Conservation (phyloP, 1,139 yeast genomes). For the Hyphopichia khmerensis region DNA sequence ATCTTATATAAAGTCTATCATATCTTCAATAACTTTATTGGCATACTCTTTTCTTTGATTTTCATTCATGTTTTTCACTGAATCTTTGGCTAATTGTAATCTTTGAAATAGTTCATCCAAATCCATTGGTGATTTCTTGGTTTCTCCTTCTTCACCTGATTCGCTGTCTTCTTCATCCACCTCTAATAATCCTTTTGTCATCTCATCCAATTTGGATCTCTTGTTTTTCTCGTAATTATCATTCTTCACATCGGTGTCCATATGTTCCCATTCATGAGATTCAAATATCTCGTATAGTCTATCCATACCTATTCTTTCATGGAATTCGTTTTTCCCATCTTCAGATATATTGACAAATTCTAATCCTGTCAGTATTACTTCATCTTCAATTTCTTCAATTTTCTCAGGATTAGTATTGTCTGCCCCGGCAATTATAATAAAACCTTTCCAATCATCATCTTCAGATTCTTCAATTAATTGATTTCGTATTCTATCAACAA, state of each 20-base stretch:
- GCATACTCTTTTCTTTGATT: conserved; percentile 31
- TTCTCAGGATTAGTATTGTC: not conserved
- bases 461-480: conserved; percentile 9
- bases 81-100: conserved; percentile 30
- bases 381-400: conserved; percentile 29
- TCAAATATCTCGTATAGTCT: conserved; percentile 37
- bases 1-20: conserved; percentile 37
- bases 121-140: conserved; percentile 15
- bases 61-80: conserved; percentile 21
- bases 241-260: conserved; percentile 11
- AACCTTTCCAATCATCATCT: conserved; percentile 18
- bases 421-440: conserved; percentile 26
- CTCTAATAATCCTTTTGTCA: conserved; percentile 28
- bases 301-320: conserved; percentile 26
- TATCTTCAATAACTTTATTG: conserved; percentile 33
- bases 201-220: conserved; percentile 19
- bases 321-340: conserved; percentile 24
- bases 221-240: conserved; percentile 18
- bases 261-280: conserved; percentile 40
- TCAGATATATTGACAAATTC: conserved; percentile 28
- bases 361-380: conserved; percentile 25
- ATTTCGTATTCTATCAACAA: conserved; percentile 15
- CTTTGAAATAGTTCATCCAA: conserved; percentile 27
- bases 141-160: conserved; percentile 9
- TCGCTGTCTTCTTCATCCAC: conserved; percentile 10